A percentile compares a stretch with the other conserved stretches of the same genome.
These are phyloP conservation scores for Alternaria conjuncta DNA, from an alignment of 2,329 filamentous ascomycete species.

Conservation along the genomic window DNA sequence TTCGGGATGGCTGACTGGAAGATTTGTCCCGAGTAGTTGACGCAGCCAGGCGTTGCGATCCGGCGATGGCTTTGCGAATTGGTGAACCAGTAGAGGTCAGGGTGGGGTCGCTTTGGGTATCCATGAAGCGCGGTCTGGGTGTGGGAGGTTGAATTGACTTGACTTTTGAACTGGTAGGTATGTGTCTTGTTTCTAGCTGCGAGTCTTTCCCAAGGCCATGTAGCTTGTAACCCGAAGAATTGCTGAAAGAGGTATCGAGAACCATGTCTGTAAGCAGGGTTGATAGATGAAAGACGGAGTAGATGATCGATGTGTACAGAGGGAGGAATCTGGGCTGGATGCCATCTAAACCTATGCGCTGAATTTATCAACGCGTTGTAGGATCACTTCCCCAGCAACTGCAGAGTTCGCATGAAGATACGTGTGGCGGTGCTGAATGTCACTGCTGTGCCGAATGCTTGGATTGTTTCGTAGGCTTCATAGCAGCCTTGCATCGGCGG, in stretches of 20 bases:
- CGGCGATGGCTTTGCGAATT: background rate
- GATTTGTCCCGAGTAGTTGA: background rate
- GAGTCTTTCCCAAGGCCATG: background rate
- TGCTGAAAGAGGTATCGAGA: background rate
- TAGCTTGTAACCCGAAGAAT: background rate
- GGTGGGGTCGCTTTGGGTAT: background rate
- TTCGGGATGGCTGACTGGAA: background rate
- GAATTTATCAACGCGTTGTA: background rate
- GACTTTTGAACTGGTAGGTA: background rate
- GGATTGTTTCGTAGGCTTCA: background rate
- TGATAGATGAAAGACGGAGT: background rate
- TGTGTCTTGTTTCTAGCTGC: background rate
- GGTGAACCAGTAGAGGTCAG: background rate
- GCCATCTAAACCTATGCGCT: background rate
- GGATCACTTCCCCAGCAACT: background rate
- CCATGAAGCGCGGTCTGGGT: background rate
- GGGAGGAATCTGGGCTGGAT: background rate
- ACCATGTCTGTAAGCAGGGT: background rate
- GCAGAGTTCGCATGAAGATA: background rate
- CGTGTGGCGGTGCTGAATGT: constrained; percentile 16
- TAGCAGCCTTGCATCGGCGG: background rate
- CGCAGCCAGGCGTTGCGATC: background rate
- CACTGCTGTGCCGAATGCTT: constrained; percentile 3
- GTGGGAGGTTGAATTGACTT: background rate
- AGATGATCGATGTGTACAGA: background rate